Evolutionary conservation across 139 green algal genomes (phyloP).

Genomic region (Ettlia oleoabundans): DNA sequence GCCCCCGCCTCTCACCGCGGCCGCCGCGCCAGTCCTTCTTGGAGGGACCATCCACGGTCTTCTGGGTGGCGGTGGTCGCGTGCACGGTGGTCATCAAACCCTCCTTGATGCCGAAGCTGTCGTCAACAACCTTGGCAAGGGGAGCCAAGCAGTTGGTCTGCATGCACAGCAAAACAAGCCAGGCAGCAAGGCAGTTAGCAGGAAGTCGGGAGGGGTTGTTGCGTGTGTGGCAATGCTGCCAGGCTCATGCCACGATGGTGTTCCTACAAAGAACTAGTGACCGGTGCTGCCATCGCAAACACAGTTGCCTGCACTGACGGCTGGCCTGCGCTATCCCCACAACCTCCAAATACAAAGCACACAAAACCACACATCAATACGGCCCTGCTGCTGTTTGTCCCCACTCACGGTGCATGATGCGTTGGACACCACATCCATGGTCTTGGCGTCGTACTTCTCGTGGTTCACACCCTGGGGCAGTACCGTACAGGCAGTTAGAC

Average conservation of each 20-base stretch:
- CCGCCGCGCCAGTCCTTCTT: slow-evolving; percentile 98
- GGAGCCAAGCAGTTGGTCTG: slow-evolving; percentile 96
- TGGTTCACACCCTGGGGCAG: slow-evolving; percentile 96
- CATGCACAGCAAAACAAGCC: not conserved
- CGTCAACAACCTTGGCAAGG: slow-evolving; percentile 92
- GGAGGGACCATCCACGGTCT: slow-evolving; percentile 95
- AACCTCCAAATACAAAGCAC: not conserved
- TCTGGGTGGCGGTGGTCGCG: slow-evolving; percentile 96
- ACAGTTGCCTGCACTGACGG: too few species aligned
- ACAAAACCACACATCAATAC: too few species aligned
- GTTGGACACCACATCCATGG: slow-evolving; percentile 88
- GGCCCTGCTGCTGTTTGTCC: not conserved
- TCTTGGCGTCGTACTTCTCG: slow-evolving; percentile 80
- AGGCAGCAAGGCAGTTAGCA: not conserved
- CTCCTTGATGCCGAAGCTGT: slow-evolving; percentile 86
- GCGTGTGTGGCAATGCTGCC: too few species aligned
- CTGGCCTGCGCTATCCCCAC: not conserved
- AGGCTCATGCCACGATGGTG: too few species aligned
- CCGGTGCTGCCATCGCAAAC: too few species aligned
- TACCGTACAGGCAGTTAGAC: too few species aligned
- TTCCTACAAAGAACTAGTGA: too few species aligned
- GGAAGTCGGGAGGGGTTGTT: not conserved
- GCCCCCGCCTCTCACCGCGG: slow-evolving; percentile 55
- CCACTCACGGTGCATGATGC: slow-evolving; percentile 84
- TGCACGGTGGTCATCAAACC: slow-evolving; percentile 97